Base-by-base conservation (phyloP, 257 asterid species). In the Solanum sejunctum region DNA sequence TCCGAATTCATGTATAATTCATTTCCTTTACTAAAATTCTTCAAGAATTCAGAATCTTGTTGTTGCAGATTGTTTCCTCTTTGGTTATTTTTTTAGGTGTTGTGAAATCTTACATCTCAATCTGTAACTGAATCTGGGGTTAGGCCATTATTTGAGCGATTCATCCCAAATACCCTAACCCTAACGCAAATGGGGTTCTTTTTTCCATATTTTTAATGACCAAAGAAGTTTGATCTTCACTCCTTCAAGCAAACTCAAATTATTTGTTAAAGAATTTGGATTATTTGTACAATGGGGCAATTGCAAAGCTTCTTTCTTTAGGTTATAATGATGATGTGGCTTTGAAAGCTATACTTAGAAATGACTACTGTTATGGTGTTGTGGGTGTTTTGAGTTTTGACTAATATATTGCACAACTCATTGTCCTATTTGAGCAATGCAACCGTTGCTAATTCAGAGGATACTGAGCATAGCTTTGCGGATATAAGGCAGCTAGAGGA, bases 291-390 rank as follows among this genome's bases (percentile, higher is more conserved):
- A 93, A 89, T 79, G 93, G 91, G 90, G 97, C 95, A 2, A 85
- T 92, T 36, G 80, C 87, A 2, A 93, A 92, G 88, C 95, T 95
- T 13, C 85, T 92, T 70, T 88, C 88, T 0, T 84, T 93, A 91
- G 99, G 99, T 8, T 92, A 93, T 84, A 92, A 89, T 36, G 95
- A 94, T 81, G 97, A 95, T 21, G 93, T 88, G 81, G 95, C 95
- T 10, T 71, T 91, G 84, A 94, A 90, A 86, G 97, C 99, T 13
- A 87, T 93, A 64, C 85, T 95, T 85, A 92, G 92, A 81, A 93
- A 93, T 84, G 99, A 97, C 58, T 92, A 92, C 84, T 94, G 94
- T 82, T 36, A 93, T 87, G 99, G 97, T 64, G 97, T 93, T 82
- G 91, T 92, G 98, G 97, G 93, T 88, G 96, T 92, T 55, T 88